Conservation (phyloP, 2,329 filamentous ascomycete species). For the Penicillium aurantiogriseum region DNA sequence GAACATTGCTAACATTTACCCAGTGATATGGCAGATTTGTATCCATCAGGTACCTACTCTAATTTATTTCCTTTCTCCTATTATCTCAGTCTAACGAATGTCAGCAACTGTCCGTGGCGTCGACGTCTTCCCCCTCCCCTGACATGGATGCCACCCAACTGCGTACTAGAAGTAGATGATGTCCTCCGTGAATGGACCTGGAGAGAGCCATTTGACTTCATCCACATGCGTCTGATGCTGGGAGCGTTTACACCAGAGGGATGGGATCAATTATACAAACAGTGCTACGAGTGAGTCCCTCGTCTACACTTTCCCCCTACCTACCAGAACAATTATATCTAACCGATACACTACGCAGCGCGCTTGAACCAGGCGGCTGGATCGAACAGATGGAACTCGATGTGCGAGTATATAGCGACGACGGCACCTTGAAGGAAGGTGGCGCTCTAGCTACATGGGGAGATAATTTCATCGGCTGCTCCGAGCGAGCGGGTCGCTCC, state of each 20-base stretch:
- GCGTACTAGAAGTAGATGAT: constrained; percentile 29
- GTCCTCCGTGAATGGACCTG: constrained; percentile 23
- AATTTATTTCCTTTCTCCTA: background rate
- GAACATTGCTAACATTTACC: background rate
- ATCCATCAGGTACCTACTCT: constrained; percentile 1
- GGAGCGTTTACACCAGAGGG: constrained; percentile 6
- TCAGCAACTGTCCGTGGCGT: constrained; percentile 20
- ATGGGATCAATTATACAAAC: constrained; percentile 9
- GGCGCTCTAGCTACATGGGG: constrained; percentile 12
- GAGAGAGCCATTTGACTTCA: constrained; percentile 24
- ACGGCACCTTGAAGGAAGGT: constrained; percentile 1
- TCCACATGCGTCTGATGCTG: constrained; percentile 23
- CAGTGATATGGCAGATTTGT: constrained; percentile 11
- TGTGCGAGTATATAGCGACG: constrained; percentile 12
- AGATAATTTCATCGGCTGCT: constrained; percentile 21
- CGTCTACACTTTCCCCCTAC: background rate
- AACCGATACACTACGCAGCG: background rate
- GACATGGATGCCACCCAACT: constrained; percentile 28
- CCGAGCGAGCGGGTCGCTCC: constrained; percentile 23
- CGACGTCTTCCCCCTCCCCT: constrained; percentile 24
- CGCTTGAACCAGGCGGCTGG: constrained; percentile 7
- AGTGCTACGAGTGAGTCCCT: constrained; percentile 12
- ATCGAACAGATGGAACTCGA: constrained; percentile 15
- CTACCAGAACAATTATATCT: background rate
- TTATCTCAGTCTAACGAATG: background rate